Evolutionary conservation across 2,329 filamentous ascomycete genomes (phyloP).

Genomic region (Bipolaris oryzae): DNA sequence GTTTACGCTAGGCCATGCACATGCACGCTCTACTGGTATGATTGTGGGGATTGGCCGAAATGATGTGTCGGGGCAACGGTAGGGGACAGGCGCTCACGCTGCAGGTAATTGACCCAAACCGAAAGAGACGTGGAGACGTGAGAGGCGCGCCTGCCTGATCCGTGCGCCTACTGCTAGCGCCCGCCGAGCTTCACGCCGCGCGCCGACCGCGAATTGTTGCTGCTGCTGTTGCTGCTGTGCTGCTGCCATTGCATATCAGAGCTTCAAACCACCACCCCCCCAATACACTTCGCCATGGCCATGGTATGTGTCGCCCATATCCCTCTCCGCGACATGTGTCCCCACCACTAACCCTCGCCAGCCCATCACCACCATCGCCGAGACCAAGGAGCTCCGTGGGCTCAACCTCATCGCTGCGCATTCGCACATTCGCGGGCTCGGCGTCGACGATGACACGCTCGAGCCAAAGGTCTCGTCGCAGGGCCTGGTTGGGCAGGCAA

Average conservation of each 20-base stretch:
- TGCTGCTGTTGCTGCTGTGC: constrained; percentile 22
- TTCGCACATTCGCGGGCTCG: constrained; percentile 95
- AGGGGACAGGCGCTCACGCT: too few species aligned
- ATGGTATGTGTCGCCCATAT: constrained; percentile 30
- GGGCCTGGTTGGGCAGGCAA: constrained; percentile 93
- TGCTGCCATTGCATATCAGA: constrained; percentile 8
- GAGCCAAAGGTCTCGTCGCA: constrained; percentile 86
- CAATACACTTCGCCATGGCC: constrained; percentile 37
- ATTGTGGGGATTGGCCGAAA: too few species aligned
- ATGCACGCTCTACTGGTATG: too few species aligned
- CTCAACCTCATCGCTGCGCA: constrained; percentile 98
- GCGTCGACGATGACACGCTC: constrained; percentile 88
- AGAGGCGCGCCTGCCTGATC: background rate
- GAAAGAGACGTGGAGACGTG: too few species aligned
- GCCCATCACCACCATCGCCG: constrained; percentile 80
- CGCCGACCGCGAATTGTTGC: constrained; percentile 27
- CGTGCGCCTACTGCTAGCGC: constrained; percentile 6
- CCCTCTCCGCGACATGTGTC: background rate
- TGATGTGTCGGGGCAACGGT: too few species aligned
- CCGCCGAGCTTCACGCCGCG: constrained; percentile 21
- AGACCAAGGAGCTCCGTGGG: constrained; percentile 93
- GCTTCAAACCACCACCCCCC: constrained; percentile 4
- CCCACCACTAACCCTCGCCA: constrained; percentile 25
- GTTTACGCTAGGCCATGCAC: too few species aligned
- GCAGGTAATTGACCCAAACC: too few species aligned